These are phyloP conservation scores for Teunomyces funiuensis DNA, from an alignment of 805 yeast genomes.

Conservation along the genomic window DNA sequence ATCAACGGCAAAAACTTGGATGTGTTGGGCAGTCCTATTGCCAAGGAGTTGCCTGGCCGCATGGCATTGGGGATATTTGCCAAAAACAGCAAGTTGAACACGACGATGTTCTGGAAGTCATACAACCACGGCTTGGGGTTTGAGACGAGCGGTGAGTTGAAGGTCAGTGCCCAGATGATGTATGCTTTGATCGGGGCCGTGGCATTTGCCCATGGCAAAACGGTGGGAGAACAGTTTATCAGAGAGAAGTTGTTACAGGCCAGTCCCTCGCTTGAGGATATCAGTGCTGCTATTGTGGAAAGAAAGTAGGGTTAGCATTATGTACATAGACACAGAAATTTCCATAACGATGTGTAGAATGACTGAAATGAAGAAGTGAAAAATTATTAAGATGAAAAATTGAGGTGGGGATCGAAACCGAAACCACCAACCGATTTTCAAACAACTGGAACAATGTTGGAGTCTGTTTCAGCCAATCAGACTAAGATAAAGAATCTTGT, in stretches of 20 bases:
- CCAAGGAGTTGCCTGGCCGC: slow-evolving; percentile 53
- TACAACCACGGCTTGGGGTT: slow-evolving; percentile 48
- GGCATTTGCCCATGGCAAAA: slow-evolving; percentile 59
- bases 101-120: slow-evolving; percentile 66
- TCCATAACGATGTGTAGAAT: too few species aligned
- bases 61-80: slow-evolving; percentile 53
- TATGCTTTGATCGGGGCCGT: slow-evolving; percentile 71
- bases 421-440: too few species aligned
- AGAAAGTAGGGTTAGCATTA: slow-evolving; percentile 6
- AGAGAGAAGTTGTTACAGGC: slow-evolving; percentile 45
- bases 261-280: slow-evolving; percentile 31
- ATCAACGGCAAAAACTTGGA: slow-evolving; percentile 55
- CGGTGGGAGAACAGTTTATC: slow-evolving; percentile 58
- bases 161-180: slow-evolving; percentile 53
- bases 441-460: too few species aligned
- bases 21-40: slow-evolving; percentile 55
- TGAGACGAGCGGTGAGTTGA: slow-evolving; percentile 54
- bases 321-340: slow-evolving; percentile 1
- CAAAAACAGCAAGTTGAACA: slow-evolving; percentile 45
- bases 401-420: too few species aligned
- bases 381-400: too few species aligned
- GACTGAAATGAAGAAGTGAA: too few species aligned
- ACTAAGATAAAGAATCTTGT: too few species aligned
- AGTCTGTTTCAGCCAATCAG: too few species aligned
- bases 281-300: slow-evolving; percentile 32